Base-by-base conservation (phyloP, 2,329 filamentous ascomycete species). In the Ophiosphaerella korrae region DNA sequence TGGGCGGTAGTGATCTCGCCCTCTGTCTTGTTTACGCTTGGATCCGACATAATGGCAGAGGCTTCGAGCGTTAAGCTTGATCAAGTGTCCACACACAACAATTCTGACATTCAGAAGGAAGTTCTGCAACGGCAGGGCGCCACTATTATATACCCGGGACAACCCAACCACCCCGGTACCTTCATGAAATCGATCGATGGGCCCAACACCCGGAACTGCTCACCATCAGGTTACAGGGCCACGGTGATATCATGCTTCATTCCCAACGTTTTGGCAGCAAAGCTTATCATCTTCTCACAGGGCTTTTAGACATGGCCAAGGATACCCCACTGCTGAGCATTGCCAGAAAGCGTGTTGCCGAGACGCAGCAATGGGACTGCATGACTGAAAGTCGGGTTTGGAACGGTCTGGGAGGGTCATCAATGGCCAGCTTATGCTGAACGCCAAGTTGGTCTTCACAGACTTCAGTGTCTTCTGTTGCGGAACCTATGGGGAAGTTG, bases 21-120 rank as follows among this genome's bases (percentile, higher is more conserved):
- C 21, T 37, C 43, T 12, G 36, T 3, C 43, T 45, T 45, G 21
- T n/a, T 23, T 3, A 29, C 32, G 43, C 43, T 45, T 45, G 43
- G 32, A 24, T 45, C 43, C 21, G 43, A 32, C 43, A 45, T 45
- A 32, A 12, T 45, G 43, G 11, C 26, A 12, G 36, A 38, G 23
- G 13, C 36, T 11, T 38, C 14, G 36, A 38, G 14, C 14, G 6
- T 23, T 38, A 21, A 38, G 36, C 36, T 23, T 14, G 7, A 18
- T 23, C 23, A 14, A 38, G 14, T 18, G 6, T 38, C 18, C 14
- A 38, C 14, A 18, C 5, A 11, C 26, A 29, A 29, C 3, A 11
- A 29, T 11, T 29, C 5, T 29, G 26, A 29, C 26, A 7, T 29
- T 29, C 9, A 29, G 26, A 8, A 29, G 26, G 26, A 11, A 29